Base-by-base conservation (phyloP, 2,329 filamentous ascomycete species). In the Pseudogymnoascus sp. region DNA sequence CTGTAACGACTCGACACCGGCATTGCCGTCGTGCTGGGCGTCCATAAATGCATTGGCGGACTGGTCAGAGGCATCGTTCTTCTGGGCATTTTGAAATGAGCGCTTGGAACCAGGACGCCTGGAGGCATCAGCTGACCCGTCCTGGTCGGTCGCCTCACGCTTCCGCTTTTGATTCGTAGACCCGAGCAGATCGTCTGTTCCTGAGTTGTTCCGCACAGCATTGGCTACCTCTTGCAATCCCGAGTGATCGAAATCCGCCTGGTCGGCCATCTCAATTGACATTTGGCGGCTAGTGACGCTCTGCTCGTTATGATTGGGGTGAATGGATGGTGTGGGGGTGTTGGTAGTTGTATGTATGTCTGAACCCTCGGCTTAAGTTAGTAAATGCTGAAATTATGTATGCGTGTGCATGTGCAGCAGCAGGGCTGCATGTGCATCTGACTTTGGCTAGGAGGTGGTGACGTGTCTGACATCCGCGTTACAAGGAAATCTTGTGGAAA, bases 161-260 rank as follows among this genome's bases (percentile, higher is more conserved):
- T 74, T 74, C 61, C 73, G 72, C 68, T 74, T 74, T 16, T 68
- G 62, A 60, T 62, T 67, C 43, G 60, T 64, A 35, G 67, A 59
- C 53, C 64, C 63, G 31, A 66, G 64, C 24, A 56, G 65, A 43
- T 68, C 68, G 33, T 73, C 72, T 62, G 28, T 26, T 12, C 31
- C 35, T 8, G 37, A 59, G 35, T 60, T 60, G 33, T 71, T 70
- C 53, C 73, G 73, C 66, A 74, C 72, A 28, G 72, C 71, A 66
- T 74, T 73, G 40, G 72, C 73, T 61, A 74, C 71, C 59, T 74
- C 70, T 65, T 74, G 72, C 67, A 74, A 68, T 63, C 72, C 72
- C 50, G 71, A 72, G 62, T 72, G 69, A 63, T 73, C 71, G 63
- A 73, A 69, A 65, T 74, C 72, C 65, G 72, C 70, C 33, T 65